Percentiles rank a stretch among this genome's conserved stretches.
phyloP scores from a whole-genome alignment of 2,329 filamentous ascomycete genomes.

The Claviceps capensis region DNA sequence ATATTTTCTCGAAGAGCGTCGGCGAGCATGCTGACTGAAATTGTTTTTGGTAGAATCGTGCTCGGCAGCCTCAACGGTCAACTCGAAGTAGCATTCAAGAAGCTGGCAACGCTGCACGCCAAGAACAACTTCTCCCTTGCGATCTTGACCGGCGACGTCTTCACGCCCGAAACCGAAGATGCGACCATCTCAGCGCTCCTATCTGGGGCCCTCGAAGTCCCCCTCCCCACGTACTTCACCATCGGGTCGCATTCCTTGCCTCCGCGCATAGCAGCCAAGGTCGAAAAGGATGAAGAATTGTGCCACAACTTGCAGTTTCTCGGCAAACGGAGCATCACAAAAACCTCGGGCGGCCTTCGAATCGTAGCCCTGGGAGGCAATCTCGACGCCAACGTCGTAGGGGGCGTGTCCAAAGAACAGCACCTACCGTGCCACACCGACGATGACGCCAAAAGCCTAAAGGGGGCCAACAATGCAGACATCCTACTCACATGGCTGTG shows the following conservation, averaged over 20 bases:
- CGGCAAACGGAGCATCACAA: conserved; percentile 74
- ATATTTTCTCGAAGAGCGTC: background rate
- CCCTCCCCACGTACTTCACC: conserved; percentile 83
- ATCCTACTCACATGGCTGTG: conserved; percentile 80
- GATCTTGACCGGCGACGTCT: conserved; percentile 73
- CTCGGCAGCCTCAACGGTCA: conserved; percentile 73
- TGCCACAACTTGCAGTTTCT: conserved; percentile 87
- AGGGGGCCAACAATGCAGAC: conserved; percentile 66
- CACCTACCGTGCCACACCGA: conserved; percentile 66
- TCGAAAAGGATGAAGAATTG: conserved; percentile 60
- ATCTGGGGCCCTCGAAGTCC: conserved; percentile 56
- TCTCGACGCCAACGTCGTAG: conserved; percentile 46
- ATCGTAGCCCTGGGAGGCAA: conserved; percentile 77
- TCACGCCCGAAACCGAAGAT: conserved; percentile 47
- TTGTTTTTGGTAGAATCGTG: conserved; percentile 45
- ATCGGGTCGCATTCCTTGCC: conserved; percentile 65
- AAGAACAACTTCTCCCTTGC: conserved; percentile 86
- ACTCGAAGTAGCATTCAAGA: conserved; percentile 61
- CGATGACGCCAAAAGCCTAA: conserved; percentile 61
- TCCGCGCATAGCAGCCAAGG: conserved; percentile 51
- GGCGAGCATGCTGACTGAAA: background rate
- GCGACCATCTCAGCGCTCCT: conserved; percentile 51
- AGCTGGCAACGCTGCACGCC: conserved; percentile 63
- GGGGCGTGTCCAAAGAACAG: conserved; percentile 54
- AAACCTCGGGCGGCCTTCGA: conserved; percentile 76